phyloP scores from a whole-genome alignment of 23 red algal species.

The Gracilaria gracilis region DNA sequence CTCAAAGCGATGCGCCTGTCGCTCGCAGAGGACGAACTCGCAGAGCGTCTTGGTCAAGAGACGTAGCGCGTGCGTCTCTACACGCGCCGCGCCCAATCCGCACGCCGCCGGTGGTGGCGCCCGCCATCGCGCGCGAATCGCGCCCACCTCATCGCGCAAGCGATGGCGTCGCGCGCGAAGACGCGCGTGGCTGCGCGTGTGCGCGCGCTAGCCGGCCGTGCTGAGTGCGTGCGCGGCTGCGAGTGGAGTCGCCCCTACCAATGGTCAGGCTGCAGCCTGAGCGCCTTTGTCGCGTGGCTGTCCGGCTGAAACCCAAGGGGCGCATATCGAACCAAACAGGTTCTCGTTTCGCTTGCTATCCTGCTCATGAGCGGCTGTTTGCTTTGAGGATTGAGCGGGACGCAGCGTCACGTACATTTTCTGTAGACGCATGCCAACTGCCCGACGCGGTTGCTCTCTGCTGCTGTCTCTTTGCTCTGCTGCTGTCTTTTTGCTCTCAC shows the following conservation, averaged over 20 bases:
- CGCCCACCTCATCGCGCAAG: neutral
- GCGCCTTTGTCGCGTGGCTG: slow-evolving; percentile 21
- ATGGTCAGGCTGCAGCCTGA: slow-evolving; percentile 30
- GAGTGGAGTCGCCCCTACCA: neutral
- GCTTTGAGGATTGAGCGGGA: slow-evolving; percentile 23
- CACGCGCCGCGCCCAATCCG: neutral
- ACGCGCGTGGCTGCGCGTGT: no score
- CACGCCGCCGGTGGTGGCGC: no score
- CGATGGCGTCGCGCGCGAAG: no score
- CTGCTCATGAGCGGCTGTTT: neutral
- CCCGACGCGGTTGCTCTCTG: no score
- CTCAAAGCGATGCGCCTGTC: no score
- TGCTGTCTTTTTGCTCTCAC: no score
- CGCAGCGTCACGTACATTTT: slow-evolving; percentile 34
- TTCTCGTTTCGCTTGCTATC: slow-evolving; percentile 33
- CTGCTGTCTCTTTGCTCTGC: no score
- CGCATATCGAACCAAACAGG: neutral
- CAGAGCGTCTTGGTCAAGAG: no score
- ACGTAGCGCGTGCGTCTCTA: neutral
- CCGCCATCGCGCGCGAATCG: neutral
- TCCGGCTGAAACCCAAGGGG: slow-evolving; percentile 33
- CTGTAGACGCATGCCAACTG: no score
- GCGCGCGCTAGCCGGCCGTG: no score
- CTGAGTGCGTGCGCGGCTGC: neutral
- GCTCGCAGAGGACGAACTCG: no score